These are phyloP conservation scores for Pythium dissimile DNA, from an alignment of 352 stramenopile genomes.

Conservation along the genomic window DNA sequence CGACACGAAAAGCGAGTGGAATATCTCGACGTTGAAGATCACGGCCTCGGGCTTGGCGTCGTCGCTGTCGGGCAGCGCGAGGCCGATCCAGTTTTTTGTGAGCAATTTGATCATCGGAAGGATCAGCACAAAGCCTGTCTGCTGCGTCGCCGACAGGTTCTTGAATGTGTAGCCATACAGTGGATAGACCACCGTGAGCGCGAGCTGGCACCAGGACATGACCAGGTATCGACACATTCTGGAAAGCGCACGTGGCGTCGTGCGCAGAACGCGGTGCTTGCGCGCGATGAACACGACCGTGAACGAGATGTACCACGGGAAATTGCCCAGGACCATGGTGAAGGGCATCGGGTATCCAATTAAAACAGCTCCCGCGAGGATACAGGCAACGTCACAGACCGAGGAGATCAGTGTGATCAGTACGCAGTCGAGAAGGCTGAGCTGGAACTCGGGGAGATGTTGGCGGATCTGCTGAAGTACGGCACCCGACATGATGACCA, in stretches of 20 bases:
- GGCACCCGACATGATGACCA: slow-evolving; percentile 2
- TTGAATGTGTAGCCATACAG: slow-evolving; percentile 16
- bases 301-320: slow-evolving; percentile 25
- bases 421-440: neutral
- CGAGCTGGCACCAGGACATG: slow-evolving; percentile 1
- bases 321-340: slow-evolving; percentile 28
- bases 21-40: slow-evolving; percentile 49
- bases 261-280: neutral
- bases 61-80: slow-evolving; percentile 1
- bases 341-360: slow-evolving; percentile 44
- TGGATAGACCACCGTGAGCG: slow-evolving; percentile 15
- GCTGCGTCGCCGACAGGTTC: neutral
- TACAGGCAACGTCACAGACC: neutral
- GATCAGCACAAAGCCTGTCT: slow-evolving; percentile 26
- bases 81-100: slow-evolving; percentile 29
- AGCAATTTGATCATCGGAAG: slow-evolving; percentile 37
- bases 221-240: neutral
- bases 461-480: slow-evolving; percentile 7
- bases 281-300: neutral
- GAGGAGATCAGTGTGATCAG: neutral
- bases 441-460: slow-evolving; percentile 9
- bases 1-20: slow-evolving; percentile 39
- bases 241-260: neutral
- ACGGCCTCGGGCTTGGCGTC: slow-evolving; percentile 35
- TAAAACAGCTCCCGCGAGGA: neutral